Base-by-base conservation (phyloP, 2,329 filamentous ascomycete species). In the Balansia obtecta region DNA sequence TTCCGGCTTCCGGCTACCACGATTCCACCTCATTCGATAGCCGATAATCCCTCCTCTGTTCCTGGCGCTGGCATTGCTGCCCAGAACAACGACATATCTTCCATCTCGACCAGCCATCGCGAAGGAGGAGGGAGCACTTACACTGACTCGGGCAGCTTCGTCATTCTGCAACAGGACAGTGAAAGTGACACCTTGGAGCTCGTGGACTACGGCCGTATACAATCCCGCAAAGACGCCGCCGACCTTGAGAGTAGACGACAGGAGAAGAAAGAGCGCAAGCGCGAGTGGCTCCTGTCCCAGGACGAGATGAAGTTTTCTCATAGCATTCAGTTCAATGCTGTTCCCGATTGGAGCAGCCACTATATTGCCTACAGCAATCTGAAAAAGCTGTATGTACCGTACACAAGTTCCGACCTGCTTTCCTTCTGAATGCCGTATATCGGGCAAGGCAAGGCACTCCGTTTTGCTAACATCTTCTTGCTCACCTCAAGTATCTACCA, bases 291-390 rank as follows among this genome's bases (percentile, higher is more conserved):
- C 61, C 79, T 86, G 60, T 74, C 83, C 59, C 79, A 75, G 57
- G 83, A 86, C 81, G 87, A 88, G 64, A 98, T 98, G 93, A 97
- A 97, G 83, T 98, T 98, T 76, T 97, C 91, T 16, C 93, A 98
- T 68, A 97, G 91, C 70, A 85, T 98, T 60, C 93, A 98, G 75
- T 98, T 98, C 73, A 98, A 98, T 73, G 90, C 93, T 56, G 93
- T 98, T 60, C 93, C 93, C n/a, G 93, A 98, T 70, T 98, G 93
- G 93, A 96, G 88, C 73, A 90, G 84, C 61, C 83, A 97, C 69
- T 98, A 98, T 69, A 94, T 98, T 64, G 87, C 90, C 53, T 98
- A 98, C 70, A 96, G 90, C 72, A 97, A 96, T 63, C 79, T 98
- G 60, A 98, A 98, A 76, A 98, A 98, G 75, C 79, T 96, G 88